Conservation (phyloP, 208 protist species). For the Entamoeba dispar region DNA sequence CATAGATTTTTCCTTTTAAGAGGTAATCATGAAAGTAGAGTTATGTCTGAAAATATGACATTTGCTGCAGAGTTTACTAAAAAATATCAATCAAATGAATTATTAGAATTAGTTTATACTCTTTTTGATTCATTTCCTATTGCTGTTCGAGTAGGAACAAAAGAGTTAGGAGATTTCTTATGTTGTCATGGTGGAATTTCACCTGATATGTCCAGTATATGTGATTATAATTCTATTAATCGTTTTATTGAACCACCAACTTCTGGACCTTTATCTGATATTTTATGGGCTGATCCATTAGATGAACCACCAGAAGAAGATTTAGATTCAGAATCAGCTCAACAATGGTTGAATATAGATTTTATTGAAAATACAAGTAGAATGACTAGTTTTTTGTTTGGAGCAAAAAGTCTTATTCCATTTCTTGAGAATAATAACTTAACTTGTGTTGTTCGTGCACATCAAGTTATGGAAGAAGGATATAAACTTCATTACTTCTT, state of each 20-base stretch:
- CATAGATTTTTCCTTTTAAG: conserved; percentile 17
- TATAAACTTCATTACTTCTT: conserved; percentile 19
- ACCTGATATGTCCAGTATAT: conserved; percentile 61
- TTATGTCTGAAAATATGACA: conserved; percentile 25
- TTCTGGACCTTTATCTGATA: background rate
- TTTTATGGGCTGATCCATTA: conserved; percentile 22
- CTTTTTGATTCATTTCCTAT: conserved; percentile 56
- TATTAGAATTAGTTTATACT: conserved; percentile 49
- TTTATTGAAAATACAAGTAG: background rate
- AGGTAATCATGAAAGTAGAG: conserved; percentile 28
- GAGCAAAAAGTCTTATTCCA: background rate
- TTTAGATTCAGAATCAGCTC: background rate
- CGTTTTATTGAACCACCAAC: conserved; percentile 16
- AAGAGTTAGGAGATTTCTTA: conserved; percentile 44
- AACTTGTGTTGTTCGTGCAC: conserved; percentile 16
- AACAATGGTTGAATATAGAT: background rate
- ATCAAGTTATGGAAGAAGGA: conserved; percentile 24
- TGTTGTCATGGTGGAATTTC: conserved; percentile 72
- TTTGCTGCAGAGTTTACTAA: conserved; percentile 14
- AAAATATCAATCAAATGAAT: conserved; percentile 35
- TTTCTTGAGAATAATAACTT: conserved; percentile 23
- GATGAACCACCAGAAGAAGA: background rate
- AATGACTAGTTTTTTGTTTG: conserved; percentile 22
- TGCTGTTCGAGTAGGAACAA: conserved; percentile 26
- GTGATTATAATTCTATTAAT: conserved; percentile 41